Conservation (phyloP, 2,329 filamentous ascomycete species). For the Macrophomina tecta region DNA sequence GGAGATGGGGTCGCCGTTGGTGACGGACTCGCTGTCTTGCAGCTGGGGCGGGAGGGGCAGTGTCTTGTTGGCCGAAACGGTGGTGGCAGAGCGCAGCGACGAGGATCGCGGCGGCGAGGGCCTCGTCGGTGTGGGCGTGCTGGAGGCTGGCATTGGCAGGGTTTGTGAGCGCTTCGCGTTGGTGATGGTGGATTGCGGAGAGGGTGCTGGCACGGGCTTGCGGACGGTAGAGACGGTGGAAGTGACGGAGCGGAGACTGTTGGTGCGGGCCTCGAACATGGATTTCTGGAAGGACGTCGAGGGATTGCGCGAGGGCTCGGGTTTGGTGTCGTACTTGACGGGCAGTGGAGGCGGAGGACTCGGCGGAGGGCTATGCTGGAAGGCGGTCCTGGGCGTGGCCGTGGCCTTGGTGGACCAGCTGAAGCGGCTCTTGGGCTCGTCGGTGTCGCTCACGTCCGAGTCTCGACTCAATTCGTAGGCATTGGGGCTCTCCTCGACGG, state of each 20-base stretch:
- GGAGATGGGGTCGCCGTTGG: constrained; percentile 44
- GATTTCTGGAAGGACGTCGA: constrained; percentile 26
- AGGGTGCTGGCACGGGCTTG: constrained; percentile 37
- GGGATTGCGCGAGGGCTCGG: constrained; percentile 19
- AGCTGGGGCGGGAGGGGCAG: constrained; percentile 43
- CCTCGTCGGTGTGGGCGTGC: constrained; percentile 5
- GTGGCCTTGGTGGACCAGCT: constrained; percentile 50
- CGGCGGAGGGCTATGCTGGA: constrained; percentile 50
- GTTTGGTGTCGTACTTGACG: constrained; percentile 29
- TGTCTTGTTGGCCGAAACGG: constrained; percentile 42
- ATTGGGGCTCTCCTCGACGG: constrained; percentile 21
- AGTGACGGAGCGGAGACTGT: constrained; percentile 33
- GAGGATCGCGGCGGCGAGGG: not conserved
- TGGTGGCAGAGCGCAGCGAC: constrained; percentile 30
- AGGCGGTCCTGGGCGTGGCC: constrained; percentile 42
- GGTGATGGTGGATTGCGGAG: constrained; percentile 32
- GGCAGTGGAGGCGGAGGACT: constrained; percentile 49
- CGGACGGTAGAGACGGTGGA: constrained; percentile 34
- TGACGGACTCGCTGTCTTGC: constrained; percentile 31
- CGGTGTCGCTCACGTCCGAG: constrained; percentile 11
- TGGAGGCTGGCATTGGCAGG: not conserved
- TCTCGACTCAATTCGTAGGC: not conserved
- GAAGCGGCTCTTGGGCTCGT: constrained; percentile 44
- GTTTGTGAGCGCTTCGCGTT: constrained; percentile 21
- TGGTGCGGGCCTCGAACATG: constrained; percentile 36